A percentile compares a stretch with the other conserved stretches of the same genome.
Evolutionary conservation across 2,329 filamentous ascomycete genomes (phyloP).

Genomic region (Incumbomyces lentus): DNA sequence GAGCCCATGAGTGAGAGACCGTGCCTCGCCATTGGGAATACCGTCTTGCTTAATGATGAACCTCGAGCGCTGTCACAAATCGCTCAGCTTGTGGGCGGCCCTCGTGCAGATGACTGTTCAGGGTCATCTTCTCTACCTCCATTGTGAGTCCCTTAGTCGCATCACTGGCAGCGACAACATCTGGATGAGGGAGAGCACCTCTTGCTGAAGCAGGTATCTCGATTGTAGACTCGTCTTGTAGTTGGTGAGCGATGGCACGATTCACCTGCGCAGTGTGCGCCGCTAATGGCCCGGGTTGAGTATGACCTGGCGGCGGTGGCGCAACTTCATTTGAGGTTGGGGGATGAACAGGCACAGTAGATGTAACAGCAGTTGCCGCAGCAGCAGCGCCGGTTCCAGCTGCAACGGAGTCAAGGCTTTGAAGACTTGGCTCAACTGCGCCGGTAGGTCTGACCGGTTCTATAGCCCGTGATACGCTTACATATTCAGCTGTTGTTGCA

Average conservation of each 20-base stretch:
- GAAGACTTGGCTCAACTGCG: not conserved
- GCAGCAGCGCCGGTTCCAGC: not conserved
- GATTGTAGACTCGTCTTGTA: constrained; percentile 14
- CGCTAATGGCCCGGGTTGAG: constrained; percentile 15
- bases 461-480: not conserved
- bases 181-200: constrained; percentile 13
- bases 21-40: no score
- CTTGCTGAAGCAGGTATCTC: constrained; percentile 12
- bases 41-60: not conserved
- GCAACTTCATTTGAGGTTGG: constrained; percentile 1
- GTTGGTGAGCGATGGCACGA: constrained; percentile 10
- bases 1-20: no score
- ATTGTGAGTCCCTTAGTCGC: constrained; percentile 15
- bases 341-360: not conserved
- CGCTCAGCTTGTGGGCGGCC: constrained; percentile 15
- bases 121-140: constrained; percentile 15
- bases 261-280: constrained; percentile 12
- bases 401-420: not conserved
- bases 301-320: constrained; percentile 10
- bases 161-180: constrained; percentile 15
- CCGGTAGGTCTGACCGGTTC: constrained; percentile 3
- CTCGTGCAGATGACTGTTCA: constrained; percentile 2
- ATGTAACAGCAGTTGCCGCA: not conserved
- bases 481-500: constrained; percentile 9
- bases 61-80: constrained; percentile 18